These are phyloP conservation scores for Daldinia sp. DNA, from an alignment of 2,329 filamentous ascomycete species.

Conservation along the genomic window DNA sequence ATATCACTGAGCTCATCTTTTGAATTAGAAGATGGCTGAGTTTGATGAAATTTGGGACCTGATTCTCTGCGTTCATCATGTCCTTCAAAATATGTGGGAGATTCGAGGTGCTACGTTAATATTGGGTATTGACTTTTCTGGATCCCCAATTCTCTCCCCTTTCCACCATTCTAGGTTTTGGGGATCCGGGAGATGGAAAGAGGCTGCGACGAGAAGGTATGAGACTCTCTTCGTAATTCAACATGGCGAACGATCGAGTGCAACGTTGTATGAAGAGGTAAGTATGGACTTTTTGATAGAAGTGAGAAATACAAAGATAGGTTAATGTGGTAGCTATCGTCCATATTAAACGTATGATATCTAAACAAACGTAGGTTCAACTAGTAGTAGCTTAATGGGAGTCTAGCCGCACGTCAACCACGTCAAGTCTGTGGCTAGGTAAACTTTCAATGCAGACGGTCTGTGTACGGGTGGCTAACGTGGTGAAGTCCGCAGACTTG, in stretches of 20 bases:
- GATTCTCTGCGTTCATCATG: background rate
- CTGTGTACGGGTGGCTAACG: slow-evolving; percentile 11
- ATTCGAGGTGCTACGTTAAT: background rate
- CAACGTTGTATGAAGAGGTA: background rate
- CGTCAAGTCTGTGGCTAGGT: background rate
- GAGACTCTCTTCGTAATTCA: background rate
- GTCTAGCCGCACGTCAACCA: background rate
- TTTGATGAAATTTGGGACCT: background rate
- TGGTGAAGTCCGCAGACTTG: slow-evolving; percentile 9
- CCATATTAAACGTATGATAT: background rate
- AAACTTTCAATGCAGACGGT: slow-evolving; percentile 5
- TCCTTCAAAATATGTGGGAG: background rate
- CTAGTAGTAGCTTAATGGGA: background rate
- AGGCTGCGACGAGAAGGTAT: background rate
- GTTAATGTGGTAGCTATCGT: background rate
- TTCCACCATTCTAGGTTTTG: background rate
- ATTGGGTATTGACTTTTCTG: background rate
- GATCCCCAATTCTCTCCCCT: background rate
- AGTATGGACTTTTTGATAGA: background rate
- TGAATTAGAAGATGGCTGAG: background rate
- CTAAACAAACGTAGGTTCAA: background rate
- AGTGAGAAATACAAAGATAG: background rate
- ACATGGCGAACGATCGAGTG: background rate
- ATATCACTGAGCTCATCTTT: background rate
- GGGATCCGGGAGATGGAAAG: background rate